Evolutionary conservation across 208 protist species (phyloP).

Genomic region (Acanthamoeba culbertsoni): DNA sequence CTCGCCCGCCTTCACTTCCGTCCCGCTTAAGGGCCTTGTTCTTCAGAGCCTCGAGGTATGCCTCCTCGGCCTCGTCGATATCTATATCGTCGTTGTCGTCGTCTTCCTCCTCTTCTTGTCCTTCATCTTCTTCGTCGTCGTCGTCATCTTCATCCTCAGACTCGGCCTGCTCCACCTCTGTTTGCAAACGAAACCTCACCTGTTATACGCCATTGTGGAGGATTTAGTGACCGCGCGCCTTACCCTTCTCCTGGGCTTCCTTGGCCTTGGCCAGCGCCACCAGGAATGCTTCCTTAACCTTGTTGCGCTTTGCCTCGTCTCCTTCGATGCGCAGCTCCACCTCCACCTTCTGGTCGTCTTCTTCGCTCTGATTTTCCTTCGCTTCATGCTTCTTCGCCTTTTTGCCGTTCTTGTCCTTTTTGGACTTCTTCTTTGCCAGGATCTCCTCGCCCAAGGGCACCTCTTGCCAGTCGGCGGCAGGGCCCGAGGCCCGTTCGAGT

Average conservation of each 20-base stretch:
- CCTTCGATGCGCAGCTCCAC: neutral
- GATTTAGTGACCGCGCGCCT: neutral
- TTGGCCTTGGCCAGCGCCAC: conserved; percentile 3
- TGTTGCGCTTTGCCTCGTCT: neutral
- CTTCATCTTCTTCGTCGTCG: neutral
- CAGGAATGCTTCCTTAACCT: neutral
- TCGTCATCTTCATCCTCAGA: neutral
- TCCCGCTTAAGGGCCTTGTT: conserved; percentile 36
- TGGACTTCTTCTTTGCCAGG: neutral
- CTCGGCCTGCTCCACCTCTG: neutral
- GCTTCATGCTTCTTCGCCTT: neutral
- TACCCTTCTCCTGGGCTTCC: neutral
- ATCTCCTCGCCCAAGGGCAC: neutral
- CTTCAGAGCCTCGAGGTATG: conserved; percentile 4
- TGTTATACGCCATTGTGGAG: neutral
- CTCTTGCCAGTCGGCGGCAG: neutral
- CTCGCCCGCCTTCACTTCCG: neutral
- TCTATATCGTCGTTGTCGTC: neutral
- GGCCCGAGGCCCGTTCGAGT: neutral
- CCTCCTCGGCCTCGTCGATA: neutral
- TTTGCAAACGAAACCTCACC: neutral
- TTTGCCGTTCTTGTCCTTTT: neutral
- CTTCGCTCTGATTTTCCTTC: neutral
- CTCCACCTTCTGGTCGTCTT: neutral
- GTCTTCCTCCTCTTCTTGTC: neutral